These are phyloP conservation scores for Phytophthora vignae DNA, from an alignment of 352 stramenopile species.

Conservation along the genomic window DNA sequence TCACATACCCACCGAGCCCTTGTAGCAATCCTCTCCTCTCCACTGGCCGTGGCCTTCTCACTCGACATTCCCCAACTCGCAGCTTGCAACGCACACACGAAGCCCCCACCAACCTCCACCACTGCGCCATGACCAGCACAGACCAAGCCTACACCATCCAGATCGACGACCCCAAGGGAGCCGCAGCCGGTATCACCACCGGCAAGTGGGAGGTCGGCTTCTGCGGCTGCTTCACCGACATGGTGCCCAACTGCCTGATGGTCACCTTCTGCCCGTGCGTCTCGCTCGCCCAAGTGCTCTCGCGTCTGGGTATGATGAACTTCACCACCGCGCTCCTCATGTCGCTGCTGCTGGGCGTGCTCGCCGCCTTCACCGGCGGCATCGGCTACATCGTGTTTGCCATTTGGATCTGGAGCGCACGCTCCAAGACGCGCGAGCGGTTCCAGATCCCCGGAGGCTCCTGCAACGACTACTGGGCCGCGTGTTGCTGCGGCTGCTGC, in stretches of 20 bases:
- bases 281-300: constrained; percentile 16
- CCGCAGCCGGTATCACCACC: neutral
- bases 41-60: neutral
- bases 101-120: neutral
- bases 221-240: constrained; percentile 41
- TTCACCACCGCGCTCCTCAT: neutral
- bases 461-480: constrained; percentile 19
- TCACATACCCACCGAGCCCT: neutral
- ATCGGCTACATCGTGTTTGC: constrained; percentile 18
- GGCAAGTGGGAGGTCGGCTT: constrained; percentile 8
- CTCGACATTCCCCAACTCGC: constrained; percentile 3
- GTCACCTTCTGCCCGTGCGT: constrained; percentile 39
- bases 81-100: constrained; percentile 1
- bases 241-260: constrained; percentile 49
- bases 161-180: constrained; percentile 17
- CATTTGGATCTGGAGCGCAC: constrained; percentile 16
- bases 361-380: constrained; percentile 20
- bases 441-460: constrained; percentile 23
- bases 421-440: constrained; percentile 11
- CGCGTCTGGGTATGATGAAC: constrained; percentile 1
- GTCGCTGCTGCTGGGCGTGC: constrained; percentile 12
- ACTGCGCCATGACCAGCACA: neutral
- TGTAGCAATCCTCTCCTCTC: too few species aligned
- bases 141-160: constrained; percentile 25
- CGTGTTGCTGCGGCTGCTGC: constrained; percentile 37